Base-by-base conservation (phyloP, 176 grass and related monocot genomes). In the Triticum urartu region DNA sequence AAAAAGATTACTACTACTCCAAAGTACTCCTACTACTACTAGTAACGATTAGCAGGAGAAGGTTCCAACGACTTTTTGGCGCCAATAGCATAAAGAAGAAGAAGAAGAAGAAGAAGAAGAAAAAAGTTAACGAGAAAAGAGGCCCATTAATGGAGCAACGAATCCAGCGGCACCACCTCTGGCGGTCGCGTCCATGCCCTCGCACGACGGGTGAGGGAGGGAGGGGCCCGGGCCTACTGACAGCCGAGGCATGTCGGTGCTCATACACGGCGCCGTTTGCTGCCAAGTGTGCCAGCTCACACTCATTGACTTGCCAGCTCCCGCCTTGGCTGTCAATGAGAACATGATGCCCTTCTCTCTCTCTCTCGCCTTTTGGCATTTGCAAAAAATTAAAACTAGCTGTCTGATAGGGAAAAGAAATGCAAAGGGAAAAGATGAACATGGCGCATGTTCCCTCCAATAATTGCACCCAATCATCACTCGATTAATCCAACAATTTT, bases 231-330 rank as follows among this genome's bases (percentile, higher is more conserved):
- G 67, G 21, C 67, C 81, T 50, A 74, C 38, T 12, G 82, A 84
- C 82, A 48, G 82, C 25, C 24, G 17, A 4, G 26, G 74, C 58
- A 64, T 76, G 82, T 65, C 71, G 82, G 82, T 76, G 82, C 59
- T 5, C 11, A 2, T 2, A 17, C 50, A 30, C 28, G 18, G 30
- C 26, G 21, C 48, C 11, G 22, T 48, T 48, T 26, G 70, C 56
- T 12, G 45, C 4, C 70, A n/a, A 22, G 11, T 15, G 40, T 18
- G 50, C 81, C 83, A 77, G 25, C 82, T 74, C 82, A 52, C 71
- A 15, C 72, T 30, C 40, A 77, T 66, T 85, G 83, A 66, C 72
- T 36, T 25, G 71, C 82, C 82, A 48, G 82, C 69, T 1, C 34
- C 0, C 3, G 33, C 17, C 38, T 59, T 30, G 21, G 80, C 54